Evolutionary conservation across 1,284 basidiomycete species (phyloP), one percentile per base, ranked within the genome.

Genomic region (Exobasidium rhododendri): DNA sequence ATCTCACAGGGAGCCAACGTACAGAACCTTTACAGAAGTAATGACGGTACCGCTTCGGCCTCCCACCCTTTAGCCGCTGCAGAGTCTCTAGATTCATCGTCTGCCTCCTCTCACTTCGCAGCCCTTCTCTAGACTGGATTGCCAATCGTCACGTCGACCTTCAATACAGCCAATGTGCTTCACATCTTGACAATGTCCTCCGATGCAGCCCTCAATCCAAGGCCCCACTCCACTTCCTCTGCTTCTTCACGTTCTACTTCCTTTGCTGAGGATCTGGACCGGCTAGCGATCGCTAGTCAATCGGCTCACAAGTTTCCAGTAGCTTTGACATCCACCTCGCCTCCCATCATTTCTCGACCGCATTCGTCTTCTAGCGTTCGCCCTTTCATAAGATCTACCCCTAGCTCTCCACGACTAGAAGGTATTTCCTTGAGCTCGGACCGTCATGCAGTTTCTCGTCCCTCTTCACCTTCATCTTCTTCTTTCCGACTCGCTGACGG

Each of bases 231-330:
- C 2, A 22, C 35, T 31, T 55, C 52, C 22, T 26, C 52, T 4
- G 29, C 52, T 55, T 20, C 52, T 26, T 55, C 52, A 4, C 20
- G 52, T 14, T 55, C 52, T 11, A 24, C 52, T 22, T 55, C 52
- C 13, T 55, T 55, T 32, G 52, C 52, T 29, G 30, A 55, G 28
- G 22, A 55, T 44, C 29, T 55, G 4, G 52, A 55, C 28, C 52
- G 30, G 17, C 52, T 55, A 17, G 52, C 52, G 2, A 32, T 44
- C 22, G 13, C 24, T 14, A 44, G 22, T 26, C 52, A 55, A 44
- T 55, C 52, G 29, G 52, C 52, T 6, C 52, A 55, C 17, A 35
- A 29, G 17, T 55, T 55, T 44, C 52, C 52, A 4, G 28, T 26
- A 5, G 26, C 47, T 4, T 28, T 50, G 28, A 20, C 47, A 14